Evolutionary conservation across 1,284 basidiomycete species (phyloP).

Genomic region (Apiotrichum akiyoshidainum): DNA sequence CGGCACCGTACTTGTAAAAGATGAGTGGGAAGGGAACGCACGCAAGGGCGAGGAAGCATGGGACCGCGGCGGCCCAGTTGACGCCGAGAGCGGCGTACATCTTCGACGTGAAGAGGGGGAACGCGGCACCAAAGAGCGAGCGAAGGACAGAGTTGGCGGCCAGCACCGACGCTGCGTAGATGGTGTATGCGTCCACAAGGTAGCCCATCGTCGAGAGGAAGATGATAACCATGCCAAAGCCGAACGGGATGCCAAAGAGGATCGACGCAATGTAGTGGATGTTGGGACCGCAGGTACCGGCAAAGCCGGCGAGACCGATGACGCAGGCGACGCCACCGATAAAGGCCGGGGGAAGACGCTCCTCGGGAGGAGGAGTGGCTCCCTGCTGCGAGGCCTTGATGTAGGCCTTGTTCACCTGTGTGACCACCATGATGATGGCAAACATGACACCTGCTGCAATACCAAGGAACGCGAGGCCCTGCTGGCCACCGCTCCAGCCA

Average conservation of each 20-base stretch:
- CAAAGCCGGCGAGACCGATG: slow-evolving; percentile 29
- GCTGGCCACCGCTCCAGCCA: slow-evolving; percentile 51
- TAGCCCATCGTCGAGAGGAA: slow-evolving; percentile 51
- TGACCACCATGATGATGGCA: not conserved
- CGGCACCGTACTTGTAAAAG: slow-evolving; percentile 32
- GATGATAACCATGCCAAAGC: slow-evolving; percentile 40
- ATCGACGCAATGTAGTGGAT: slow-evolving; percentile 64
- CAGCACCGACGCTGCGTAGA: slow-evolving; percentile 57
- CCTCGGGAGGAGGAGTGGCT: slow-evolving; percentile 43
- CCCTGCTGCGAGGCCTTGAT: slow-evolving; percentile 14
- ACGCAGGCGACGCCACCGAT: slow-evolving; percentile 53
- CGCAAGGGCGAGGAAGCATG: slow-evolving; percentile 58
- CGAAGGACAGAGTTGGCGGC: slow-evolving; percentile 67
- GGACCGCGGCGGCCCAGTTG: slow-evolving; percentile 58
- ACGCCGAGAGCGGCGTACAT: slow-evolving; percentile 61
- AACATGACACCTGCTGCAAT: slow-evolving; percentile 56
- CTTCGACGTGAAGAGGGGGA: slow-evolving; percentile 58
- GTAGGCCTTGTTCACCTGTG: not conserved
- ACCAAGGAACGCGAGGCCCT: slow-evolving; percentile 63
- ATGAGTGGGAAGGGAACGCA: slow-evolving; percentile 58
- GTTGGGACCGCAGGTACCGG: slow-evolving; percentile 57
- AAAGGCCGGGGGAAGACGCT: slow-evolving; percentile 61
- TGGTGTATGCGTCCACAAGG: slow-evolving; percentile 61
- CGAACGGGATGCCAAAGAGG: slow-evolving; percentile 62
- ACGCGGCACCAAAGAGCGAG: slow-evolving; percentile 59